Percentiles rank a stretch among this genome's conserved stretches.
Conservation (phyloP, 805 yeast genomes). For the Candida chilensis region DNA sequence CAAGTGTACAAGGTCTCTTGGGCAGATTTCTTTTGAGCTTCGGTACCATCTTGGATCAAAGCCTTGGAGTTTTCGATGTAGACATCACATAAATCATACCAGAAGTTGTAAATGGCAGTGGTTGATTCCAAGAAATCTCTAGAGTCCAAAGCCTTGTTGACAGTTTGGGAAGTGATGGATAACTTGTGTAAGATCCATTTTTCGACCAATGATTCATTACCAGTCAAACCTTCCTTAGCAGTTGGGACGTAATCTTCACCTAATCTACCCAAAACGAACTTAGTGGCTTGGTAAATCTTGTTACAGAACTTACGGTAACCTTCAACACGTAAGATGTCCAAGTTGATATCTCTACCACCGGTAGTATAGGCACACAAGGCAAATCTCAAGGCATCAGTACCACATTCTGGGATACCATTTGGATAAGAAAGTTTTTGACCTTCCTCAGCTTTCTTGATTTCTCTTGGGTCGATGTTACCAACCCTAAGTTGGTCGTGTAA, state of each 20-base stretch:
- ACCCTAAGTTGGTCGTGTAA: constrained; percentile 66
- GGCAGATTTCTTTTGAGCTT: constrained; percentile 78
- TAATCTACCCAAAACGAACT: constrained; percentile 87
- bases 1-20: constrained; percentile 90
- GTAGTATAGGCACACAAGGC: constrained; percentile 98
- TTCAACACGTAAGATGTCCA: constrained; percentile 93
- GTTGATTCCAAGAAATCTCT: constrained; percentile 91
- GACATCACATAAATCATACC: constrained; percentile 96
- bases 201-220: constrained; percentile 86
- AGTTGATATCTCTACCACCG: constrained; percentile 96
- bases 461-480: constrained; percentile 89
- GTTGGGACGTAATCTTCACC: constrained; percentile 88
- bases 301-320: constrained; percentile 99
- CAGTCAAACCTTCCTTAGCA: constrained; percentile 49
- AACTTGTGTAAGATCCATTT: constrained; percentile 92
- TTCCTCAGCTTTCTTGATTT: constrained; percentile 73
- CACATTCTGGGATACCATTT: constrained; percentile 97
- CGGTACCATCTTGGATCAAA: constrained; percentile 85
- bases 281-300: constrained; percentile 98
- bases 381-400: constrained; percentile 97
- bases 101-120: constrained; percentile 80
- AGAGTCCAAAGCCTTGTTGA: constrained; percentile 60
- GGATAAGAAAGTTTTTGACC: constrained; percentile 92
- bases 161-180: constrained; percentile 55
- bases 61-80: constrained; percentile 96